Conservation (phyloP, 345 rosid genomes). For the Citrus cavaleriei region DNA sequence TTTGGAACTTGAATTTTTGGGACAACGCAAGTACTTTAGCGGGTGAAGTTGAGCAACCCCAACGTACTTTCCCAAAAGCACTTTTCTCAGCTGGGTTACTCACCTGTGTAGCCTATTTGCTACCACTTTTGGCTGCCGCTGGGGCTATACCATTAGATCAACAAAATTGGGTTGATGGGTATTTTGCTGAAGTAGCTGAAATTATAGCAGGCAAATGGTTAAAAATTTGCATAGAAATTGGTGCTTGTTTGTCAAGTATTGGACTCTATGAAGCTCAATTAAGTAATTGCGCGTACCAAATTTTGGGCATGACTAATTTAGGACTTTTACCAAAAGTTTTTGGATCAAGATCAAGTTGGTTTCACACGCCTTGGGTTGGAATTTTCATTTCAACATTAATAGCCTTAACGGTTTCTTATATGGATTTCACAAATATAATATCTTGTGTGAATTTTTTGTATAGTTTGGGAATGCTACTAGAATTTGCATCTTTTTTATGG, state of each 20-base stretch:
- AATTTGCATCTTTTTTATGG: constrained; percentile 46
- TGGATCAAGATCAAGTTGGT: constrained; percentile 42
- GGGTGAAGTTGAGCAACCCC: constrained; percentile 75
- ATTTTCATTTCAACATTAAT: constrained; percentile 32
- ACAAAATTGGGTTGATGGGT: constrained; percentile 48
- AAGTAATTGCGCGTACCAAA: constrained; percentile 60
- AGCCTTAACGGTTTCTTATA: constrained; percentile 16
- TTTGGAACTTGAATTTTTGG: constrained; percentile 95
- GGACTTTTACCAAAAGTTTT: constrained; percentile 58
- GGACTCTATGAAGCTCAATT: constrained; percentile 64
- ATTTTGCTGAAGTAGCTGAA: constrained; percentile 62
- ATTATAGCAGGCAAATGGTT: constrained; percentile 66
- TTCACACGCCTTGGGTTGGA: constrained; percentile 43
- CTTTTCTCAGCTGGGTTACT: constrained; percentile 60
- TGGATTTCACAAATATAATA: constrained; percentile 35
- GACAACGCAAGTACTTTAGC: constrained; percentile 86
- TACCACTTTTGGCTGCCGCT: constrained; percentile 73
- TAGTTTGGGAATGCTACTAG: constrained; percentile 46
- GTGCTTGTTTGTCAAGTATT: constrained; percentile 42
- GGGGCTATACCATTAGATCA: constrained; percentile 50
- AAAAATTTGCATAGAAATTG: constrained; percentile 59
- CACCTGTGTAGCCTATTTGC: constrained; percentile 74
- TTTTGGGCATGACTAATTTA: constrained; percentile 75
- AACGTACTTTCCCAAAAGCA: constrained; percentile 65
- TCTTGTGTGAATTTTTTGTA: constrained; percentile 43